Evolutionary conservation across 306 rosid genomes (phyloP), one percentile per base, ranked within the genome.

Genomic region (Begonia loranthoides): DNA sequence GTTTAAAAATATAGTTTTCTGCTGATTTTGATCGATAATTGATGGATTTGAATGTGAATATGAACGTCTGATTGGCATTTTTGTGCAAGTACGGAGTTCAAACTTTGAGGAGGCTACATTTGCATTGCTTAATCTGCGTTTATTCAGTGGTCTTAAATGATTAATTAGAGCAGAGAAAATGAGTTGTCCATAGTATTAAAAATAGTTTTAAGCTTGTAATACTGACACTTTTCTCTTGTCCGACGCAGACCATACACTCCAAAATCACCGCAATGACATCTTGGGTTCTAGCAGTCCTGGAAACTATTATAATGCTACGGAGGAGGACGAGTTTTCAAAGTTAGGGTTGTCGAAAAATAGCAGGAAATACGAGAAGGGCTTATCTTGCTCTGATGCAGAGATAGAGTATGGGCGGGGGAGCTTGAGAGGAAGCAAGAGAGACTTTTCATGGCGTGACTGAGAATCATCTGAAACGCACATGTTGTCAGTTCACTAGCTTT

Each of bases 321-420:
- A 77, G 56, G 87, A 80, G 57, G 95, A 81, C 61, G 58, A 79
- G 59, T 86, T 83, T 66, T 75, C 89, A 21, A 86, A 66, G 66
- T 57, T 74, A 76, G 92, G 82, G 52, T 70, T 83, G 8, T 70
- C 81, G 15, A 81, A 76, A 73, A 59, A 50, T 39, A 58, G 70
- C 72, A 72, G 81, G 72, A 87, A 77, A 74, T 75, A 78, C 66
- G 81, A 61, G 56, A 62, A 77, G 73, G 95, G 95, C 10, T 63
- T 70, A 39, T 90, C 99, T 9, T 74, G 93, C 76, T 92, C 99
- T 12, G 99, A 92, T 65, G 99, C 99, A 9, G 96, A 92, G 76
- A 66, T 92, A 60, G 99, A 92, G 71, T 92, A 92, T 63, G 74
- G 99, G 62, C 74, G 95, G 74, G 87, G 95, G 50, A 82, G 92